phyloP scores from a whole-genome alignment of 2,329 filamentous ascomycete species.

The Leptographium galeiforme region DNA sequence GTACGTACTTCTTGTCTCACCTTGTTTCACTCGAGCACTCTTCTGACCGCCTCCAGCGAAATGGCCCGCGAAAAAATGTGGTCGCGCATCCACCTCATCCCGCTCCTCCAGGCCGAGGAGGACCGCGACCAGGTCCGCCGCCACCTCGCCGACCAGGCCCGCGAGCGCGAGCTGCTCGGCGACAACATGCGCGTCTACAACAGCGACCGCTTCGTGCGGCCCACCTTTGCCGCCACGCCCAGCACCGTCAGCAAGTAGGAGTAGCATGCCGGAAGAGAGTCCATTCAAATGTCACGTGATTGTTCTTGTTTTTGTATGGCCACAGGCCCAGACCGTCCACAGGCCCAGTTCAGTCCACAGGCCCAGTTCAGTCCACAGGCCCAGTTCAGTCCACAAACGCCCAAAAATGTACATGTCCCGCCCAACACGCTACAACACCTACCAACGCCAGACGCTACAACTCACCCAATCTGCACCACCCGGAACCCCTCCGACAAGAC shows the following conservation, averaged over 20 bases:
- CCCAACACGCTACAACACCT: too few relatives aligned
- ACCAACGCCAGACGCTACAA: too few relatives aligned
- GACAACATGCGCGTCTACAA: constrained; percentile 71
- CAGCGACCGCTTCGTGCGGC: constrained; percentile 76
- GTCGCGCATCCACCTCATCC: constrained; percentile 88
- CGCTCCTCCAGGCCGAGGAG: constrained; percentile 87
- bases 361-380: too few relatives aligned
- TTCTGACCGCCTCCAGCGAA: constrained; percentile 46
- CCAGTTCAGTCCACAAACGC: too few relatives aligned
- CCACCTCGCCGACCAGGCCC: constrained; percentile 70
- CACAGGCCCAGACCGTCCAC: too few relatives aligned
- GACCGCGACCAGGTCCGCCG: constrained; percentile 88
- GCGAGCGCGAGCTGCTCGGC: constrained; percentile 84
- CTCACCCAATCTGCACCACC: constrained; percentile 41
- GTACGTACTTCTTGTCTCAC: constrained; percentile 39
- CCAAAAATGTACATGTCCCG: too few relatives aligned
- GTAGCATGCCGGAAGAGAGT: background rate
- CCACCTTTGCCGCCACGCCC: constrained; percentile 64
- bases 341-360: too few relatives aligned
- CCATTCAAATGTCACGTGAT: too few relatives aligned
- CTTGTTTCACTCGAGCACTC: background rate
- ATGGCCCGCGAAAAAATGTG: constrained; percentile 96
- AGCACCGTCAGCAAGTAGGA: constrained; percentile 1
- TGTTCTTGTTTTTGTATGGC: too few relatives aligned
- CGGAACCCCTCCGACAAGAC: constrained; percentile 63